Percentiles rank a stretch among this genome's conserved stretches.
Evolutionary conservation across 495 filamentous ascomycete genomes (phyloP).

Genomic region (Penicillium soppii): DNA sequence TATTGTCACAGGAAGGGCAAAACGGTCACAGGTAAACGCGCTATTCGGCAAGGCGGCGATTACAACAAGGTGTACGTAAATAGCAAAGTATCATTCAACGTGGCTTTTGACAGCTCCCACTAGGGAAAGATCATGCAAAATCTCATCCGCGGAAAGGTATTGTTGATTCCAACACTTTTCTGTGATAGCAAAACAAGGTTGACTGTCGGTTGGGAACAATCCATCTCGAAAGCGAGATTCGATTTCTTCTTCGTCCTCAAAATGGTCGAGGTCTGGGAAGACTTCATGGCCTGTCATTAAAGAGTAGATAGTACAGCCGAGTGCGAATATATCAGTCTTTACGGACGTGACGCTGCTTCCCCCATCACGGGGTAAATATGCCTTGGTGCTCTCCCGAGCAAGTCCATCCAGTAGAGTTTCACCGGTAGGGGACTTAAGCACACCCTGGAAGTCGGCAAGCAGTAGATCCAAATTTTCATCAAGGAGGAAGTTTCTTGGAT

Average conservation of each 20-base stretch:
- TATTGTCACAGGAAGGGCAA: too few species aligned
- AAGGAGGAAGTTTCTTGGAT: conserved; percentile 15
- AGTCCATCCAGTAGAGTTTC: conserved; percentile 9
- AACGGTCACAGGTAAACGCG: too few species aligned
- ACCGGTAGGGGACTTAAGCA: conserved; percentile 11
- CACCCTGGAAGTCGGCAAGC: conserved; percentile 19
- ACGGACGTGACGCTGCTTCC: conserved; percentile 8
- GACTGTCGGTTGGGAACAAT: conserved; percentile 3
- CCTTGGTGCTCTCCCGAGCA: conserved; percentile 16
- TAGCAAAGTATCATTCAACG: too few species aligned
- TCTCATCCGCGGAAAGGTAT: conserved; percentile 1
- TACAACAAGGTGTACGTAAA: too few species aligned
- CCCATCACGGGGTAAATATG: conserved; percentile 19
- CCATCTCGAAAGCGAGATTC: conserved; percentile 1
- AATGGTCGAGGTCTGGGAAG: conserved; percentile 17
- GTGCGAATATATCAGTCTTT: conserved; percentile 23
- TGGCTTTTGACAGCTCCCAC: background rate
- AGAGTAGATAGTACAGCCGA: conserved; percentile 16
- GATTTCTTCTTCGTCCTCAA: conserved; percentile 14
- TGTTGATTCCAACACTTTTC: conserved; percentile 12
- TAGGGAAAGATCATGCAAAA: conserved; percentile 1
- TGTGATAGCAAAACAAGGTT: conserved; percentile 2
- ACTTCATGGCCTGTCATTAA: conserved; percentile 15
- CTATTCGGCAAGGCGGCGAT: too few species aligned
- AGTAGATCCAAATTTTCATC: conserved; percentile 19